Evolutionary conservation across 352 stramenopile genomes (phyloP).

Genomic region (Phytophthora tentaculata): DNA sequence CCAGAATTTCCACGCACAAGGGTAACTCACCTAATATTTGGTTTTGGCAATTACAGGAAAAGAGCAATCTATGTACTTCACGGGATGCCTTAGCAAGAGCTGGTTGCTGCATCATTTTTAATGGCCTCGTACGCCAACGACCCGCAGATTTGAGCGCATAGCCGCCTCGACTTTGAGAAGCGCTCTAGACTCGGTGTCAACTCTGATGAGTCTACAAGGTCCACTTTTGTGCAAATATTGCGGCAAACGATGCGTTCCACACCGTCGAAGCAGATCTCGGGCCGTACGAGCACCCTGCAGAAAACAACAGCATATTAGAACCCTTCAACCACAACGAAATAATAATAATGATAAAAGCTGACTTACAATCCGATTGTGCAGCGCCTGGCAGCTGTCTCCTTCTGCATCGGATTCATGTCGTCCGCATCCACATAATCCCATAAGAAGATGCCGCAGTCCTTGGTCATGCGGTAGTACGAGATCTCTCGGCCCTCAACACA

Average conservation of each 20-base stretch:
- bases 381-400: conserved; percentile 24
- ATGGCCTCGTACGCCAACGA: conserved; percentile 61
- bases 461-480: conserved; percentile 34
- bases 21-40: too few relatives aligned
- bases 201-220: conserved; percentile 21
- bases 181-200: conserved; percentile 34
- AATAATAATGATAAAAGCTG: conserved; percentile 8
- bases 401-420: conserved; percentile 29
- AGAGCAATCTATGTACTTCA: too few relatives aligned
- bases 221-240: conserved; percentile 65
- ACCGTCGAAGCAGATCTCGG: conserved; percentile 51
- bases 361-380: conserved; percentile 44
- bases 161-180: conserved; percentile 43
- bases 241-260: conserved; percentile 62
- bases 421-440: conserved; percentile 48
- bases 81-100: conserved; percentile 1
- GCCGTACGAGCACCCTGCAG: conserved; percentile 41
- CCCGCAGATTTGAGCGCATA: conserved; percentile 46
- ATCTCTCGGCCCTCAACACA: conserved; percentile 33
- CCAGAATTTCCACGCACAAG: too few relatives aligned
- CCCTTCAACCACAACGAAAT: not conserved
- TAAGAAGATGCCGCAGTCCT: conserved; percentile 34
- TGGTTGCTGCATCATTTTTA: conserved; percentile 22
- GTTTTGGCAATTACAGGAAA: too few relatives aligned
- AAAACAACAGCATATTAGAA: conserved; percentile 2